A percentile compares a stretch with the other conserved stretches of the same genome.
Conservation (phyloP, 371 early-diverging fungal genomes). For the Mortierella sp. region DNA sequence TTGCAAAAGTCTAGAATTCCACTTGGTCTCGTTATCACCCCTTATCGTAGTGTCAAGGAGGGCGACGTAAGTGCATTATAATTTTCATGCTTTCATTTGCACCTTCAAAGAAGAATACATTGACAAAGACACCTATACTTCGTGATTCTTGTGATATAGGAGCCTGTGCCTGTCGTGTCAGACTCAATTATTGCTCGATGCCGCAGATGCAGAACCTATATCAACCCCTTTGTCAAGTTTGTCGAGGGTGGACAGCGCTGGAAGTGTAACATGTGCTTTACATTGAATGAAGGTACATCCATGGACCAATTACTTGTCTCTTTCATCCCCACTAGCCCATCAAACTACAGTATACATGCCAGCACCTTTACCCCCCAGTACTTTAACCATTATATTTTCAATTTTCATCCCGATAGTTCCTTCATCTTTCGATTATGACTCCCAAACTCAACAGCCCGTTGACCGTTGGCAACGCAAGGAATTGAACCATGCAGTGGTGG, state of each 20-base stretch:
- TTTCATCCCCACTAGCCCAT: no score
- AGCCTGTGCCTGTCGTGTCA: conserved; percentile 85
- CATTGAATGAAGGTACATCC: conserved; percentile 87
- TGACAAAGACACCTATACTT: background rate
- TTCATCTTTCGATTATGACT: conserved; percentile 90
- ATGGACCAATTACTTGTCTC: background rate
- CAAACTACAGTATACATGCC: no score
- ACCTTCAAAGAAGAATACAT: no score
- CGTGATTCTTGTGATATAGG: conserved; percentile 57
- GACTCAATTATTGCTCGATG: conserved; percentile 93
- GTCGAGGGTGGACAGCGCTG: conserved; percentile 95
- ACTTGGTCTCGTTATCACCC: conserved; percentile 90
- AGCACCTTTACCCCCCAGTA: no score
- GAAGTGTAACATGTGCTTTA: conserved; percentile 96
- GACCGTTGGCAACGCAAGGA: conserved; percentile 92
- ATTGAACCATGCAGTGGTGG: conserved; percentile 90
- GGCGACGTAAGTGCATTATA: conserved; percentile 69
- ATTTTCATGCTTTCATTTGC: conserved; percentile 15
- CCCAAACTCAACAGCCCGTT: conserved; percentile 80
- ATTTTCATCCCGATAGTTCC: conserved; percentile 67
- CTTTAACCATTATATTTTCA: no score
- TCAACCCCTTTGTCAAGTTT: conserved; percentile 95
- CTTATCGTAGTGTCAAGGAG: conserved; percentile 67
- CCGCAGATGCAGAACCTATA: conserved; percentile 94
- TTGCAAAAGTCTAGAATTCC: conserved; percentile 89